Evolutionary conservation across 331 rosid genomes (phyloP).

Genomic region (Ulmus americana): DNA sequence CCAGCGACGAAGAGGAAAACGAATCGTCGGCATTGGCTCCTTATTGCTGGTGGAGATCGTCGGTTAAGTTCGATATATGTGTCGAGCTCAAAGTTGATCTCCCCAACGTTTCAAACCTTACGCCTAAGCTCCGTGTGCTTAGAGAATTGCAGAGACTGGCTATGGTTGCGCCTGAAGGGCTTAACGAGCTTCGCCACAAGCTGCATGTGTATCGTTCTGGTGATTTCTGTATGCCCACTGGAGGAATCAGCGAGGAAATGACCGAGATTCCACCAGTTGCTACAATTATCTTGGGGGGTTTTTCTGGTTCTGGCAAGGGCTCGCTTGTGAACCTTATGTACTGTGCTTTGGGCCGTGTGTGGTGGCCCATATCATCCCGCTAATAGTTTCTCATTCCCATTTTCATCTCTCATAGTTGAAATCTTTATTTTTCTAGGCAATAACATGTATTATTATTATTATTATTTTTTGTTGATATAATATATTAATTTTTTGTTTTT

Average conservation of each 20-base stretch:
- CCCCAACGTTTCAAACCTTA: slow-evolving; percentile 17
- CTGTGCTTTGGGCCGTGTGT: slow-evolving; percentile 41
- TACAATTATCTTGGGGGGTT: slow-evolving; percentile 38
- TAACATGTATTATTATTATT: too few species aligned
- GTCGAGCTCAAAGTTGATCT: slow-evolving; percentile 14
- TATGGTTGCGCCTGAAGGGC: slow-evolving; percentile 27
- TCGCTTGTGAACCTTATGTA: slow-evolving; percentile 41
- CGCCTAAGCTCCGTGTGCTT: slow-evolving; percentile 26
- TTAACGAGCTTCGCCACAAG: slow-evolving; percentile 36
- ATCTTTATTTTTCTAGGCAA: too few species aligned
- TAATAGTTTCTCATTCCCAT: too few species aligned
- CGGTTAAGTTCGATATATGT: slow-evolving; percentile 22
- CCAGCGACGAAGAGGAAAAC: slow-evolving; percentile 23
- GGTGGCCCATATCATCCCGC: too few species aligned
- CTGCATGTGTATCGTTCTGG: slow-evolving; percentile 30
- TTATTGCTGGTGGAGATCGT: slow-evolving; percentile 39
- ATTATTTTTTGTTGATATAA: too few species aligned
- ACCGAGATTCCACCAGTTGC: slow-evolving; percentile 31
- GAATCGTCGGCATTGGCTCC: slow-evolving; percentile 10
- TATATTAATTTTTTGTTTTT: too few species aligned
- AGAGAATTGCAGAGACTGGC: slow-evolving; percentile 38
- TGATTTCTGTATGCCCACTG: slow-evolving; percentile 40
- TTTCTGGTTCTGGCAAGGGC: slow-evolving; percentile 39
- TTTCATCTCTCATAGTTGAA: too few species aligned
- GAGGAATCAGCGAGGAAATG: slow-evolving; percentile 32